These are phyloP conservation scores for Aspergillus arachidicola DNA, from an alignment of 2,329 filamentous ascomycete species.

Conservation along the genomic window DNA sequence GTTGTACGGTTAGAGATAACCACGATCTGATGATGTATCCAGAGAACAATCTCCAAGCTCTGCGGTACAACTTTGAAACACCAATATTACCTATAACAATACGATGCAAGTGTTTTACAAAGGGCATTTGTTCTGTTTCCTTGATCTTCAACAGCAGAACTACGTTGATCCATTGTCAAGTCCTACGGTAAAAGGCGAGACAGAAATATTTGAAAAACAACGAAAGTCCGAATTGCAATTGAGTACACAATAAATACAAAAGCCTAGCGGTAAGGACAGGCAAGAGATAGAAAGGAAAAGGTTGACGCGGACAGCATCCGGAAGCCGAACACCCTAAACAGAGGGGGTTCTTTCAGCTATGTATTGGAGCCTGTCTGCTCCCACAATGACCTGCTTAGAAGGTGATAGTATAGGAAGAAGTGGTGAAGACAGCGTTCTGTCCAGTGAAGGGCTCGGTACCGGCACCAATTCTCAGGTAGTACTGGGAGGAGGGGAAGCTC, in stretches of 20 bases:
- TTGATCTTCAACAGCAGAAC: not conserved
- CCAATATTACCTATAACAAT: not conserved
- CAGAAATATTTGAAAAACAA: not conserved
- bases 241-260: not conserved
- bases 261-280: not conserved
- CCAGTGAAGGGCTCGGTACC: slow-evolving; percentile 61
- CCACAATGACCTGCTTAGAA: not conserved
- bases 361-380: not conserved
- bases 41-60: too few species aligned
- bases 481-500: slow-evolving; percentile 51
- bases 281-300: not conserved
- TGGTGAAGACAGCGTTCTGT: slow-evolving; percentile 49
- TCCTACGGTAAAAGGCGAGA: not conserved
- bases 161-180: not conserved
- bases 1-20: too few species aligned
- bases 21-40: too few species aligned
- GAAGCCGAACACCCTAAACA: not conserved
- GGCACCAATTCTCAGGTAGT: slow-evolving; percentile 53
- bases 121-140: rapidly evolving
- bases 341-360: not conserved
- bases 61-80: not conserved
- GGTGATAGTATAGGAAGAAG: slow-evolving; percentile 40
- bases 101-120: rapidly evolving
- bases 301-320: not conserved
- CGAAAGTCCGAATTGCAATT: not conserved